Evolutionary conservation across 805 yeast genomes (phyloP).

Genomic region (Myxozyma monticola): DNA sequence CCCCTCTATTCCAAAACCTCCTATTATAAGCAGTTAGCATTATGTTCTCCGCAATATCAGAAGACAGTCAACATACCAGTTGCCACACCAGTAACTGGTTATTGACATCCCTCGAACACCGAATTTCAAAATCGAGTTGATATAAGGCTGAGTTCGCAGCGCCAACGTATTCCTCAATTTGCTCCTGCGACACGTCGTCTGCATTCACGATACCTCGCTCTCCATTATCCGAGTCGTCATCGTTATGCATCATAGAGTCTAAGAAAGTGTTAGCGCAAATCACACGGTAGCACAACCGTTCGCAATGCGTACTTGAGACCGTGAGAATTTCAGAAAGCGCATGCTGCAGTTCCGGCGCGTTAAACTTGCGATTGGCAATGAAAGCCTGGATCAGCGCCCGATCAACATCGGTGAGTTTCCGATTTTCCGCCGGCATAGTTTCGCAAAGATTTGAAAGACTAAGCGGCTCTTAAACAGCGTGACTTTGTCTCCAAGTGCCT

Average conservation of each 20-base stretch:
- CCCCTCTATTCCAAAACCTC: slow-evolving; percentile 12
- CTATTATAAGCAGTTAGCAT: no score
- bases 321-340: slow-evolving; percentile 18
- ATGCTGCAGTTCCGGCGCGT: slow-evolving; percentile 1
- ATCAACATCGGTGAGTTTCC: slow-evolving; percentile 15
- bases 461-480: no score
- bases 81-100: slow-evolving; percentile 15
- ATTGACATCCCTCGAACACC: slow-evolving; percentile 9
- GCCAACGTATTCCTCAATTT: slow-evolving; percentile 15
- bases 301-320: slow-evolving; percentile 10
- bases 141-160: slow-evolving; percentile 15
- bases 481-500: no score
- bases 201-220: neutral
- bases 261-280: neutral
- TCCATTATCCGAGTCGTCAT: neutral
- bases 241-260: slow-evolving; percentile 1
- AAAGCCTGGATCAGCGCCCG: slow-evolving; percentile 23
- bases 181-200: slow-evolving; percentile 16
- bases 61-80: slow-evolving; percentile 11
- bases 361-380: slow-evolving; percentile 13
- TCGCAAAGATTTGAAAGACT: no score
- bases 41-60: neutral
- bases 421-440: neutral
- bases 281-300: neutral
- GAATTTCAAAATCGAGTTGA: slow-evolving; percentile 21